Evolutionary conservation across 2,329 filamentous ascomycete species (phyloP), one percentile per base, ranked within the genome.

Genomic region (Aschersonia sp.): DNA sequence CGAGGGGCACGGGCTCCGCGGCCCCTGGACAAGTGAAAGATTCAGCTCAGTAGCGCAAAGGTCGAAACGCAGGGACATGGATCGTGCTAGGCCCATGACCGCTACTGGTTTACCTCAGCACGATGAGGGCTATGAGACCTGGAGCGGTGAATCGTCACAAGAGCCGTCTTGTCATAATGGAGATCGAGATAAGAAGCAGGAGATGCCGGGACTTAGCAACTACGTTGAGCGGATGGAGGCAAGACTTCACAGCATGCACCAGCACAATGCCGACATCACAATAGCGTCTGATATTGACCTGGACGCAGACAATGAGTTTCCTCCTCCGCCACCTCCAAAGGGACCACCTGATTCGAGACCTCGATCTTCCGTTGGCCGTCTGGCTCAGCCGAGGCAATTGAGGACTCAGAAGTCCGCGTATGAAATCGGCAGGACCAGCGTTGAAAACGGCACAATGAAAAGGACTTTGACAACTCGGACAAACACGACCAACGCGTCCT

Each of bases 201-300:
- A 78, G 1, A 76, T 80, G 3, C 83, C 85, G 20, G 80, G 89
- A 56, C 70, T 95, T 9, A 85, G 80, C 59, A 89, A 85, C 58
- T 96, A 96, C 58, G 88, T 94, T 4, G 80, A 92, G 57, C 78
- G 89, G 45, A 96, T 97, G 89, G 91, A 97, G 61, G 84, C 78
- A 53, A 80, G 87, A 38, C 67, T 96, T 41, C 77, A 80, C 45
- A 78, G 78, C 52, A 78, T 88, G 71, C 84, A 89, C 47, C 74
- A 79, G 46, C 68, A 79, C 42, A 77, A 30, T 10, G 40, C n/a
- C 43, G 31, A 70, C 42, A 44, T 43, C 5, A 52, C 51, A 5
- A 46, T 47, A 29, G 50, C 40, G 28, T 43, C 43, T 9, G 50
- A 51, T 28, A 51, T 51, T 44, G 47, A 51, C 28, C 47, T 51